Evolutionary conservation across 805 yeast species (phyloP).

Genomic region (Metschnikowia bowlesiae): DNA sequence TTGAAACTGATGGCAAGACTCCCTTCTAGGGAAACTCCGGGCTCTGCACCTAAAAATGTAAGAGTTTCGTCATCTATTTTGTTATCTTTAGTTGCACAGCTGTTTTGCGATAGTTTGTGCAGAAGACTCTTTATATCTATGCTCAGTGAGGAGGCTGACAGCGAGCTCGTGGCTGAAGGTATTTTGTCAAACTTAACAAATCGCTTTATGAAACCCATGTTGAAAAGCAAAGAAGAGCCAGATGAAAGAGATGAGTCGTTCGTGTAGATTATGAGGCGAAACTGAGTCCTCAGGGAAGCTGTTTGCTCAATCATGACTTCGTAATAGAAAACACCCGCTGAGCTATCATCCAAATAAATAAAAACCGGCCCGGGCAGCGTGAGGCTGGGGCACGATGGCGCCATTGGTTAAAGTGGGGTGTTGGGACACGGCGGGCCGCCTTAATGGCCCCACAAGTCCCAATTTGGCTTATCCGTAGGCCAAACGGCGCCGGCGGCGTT

Average conservation of each 20-base stretch:
- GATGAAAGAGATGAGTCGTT: conserved; percentile 33
- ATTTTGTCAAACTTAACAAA: conserved; percentile 21
- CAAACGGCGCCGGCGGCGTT: no score
- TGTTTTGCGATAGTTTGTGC: conserved; percentile 22
- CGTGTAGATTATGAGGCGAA: conserved; percentile 29
- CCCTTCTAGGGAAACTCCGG: conserved; percentile 38
- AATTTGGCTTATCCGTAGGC: no score
- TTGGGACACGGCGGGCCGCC: no score
- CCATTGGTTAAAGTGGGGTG: no score
- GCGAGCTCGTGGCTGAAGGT: conserved; percentile 6
- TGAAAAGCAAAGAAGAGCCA: conserved; percentile 27
- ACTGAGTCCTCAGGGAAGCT: conserved; percentile 27
- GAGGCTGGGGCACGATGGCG: no score
- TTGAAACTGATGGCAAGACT: conserved; percentile 40
- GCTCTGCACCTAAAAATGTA: conserved; percentile 28
- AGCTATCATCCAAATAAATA: conserved; percentile 8
- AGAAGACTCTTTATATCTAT: conserved; percentile 30
- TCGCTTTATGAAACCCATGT: conserved; percentile 33
- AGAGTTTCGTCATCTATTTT: conserved; percentile 18
- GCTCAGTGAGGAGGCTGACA: conserved; percentile 10
- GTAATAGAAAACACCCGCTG: conserved; percentile 38
- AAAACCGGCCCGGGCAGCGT: no score
- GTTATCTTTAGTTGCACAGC: conserved; percentile 3
- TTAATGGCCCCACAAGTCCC: no score
- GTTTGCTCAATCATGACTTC: conserved; percentile 37